phyloP scores from a whole-genome alignment of 2,329 filamentous ascomycete genomes.

The Penicillium sp. region DNA sequence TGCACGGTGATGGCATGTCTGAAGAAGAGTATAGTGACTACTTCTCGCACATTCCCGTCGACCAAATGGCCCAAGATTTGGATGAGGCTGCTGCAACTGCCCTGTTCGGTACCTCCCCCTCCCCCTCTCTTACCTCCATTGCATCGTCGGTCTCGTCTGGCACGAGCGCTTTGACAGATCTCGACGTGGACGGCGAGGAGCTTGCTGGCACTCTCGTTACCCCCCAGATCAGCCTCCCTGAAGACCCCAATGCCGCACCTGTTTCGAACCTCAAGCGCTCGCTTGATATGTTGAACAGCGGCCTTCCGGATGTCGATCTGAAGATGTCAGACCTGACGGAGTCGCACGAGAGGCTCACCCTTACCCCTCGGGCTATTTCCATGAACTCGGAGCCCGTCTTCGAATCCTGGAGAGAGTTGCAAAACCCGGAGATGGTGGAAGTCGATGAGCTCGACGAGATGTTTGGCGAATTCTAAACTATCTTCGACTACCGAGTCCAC shows the following conservation, averaged over 20 bases:
- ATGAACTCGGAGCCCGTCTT: conserved; percentile 42
- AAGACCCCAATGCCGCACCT: conserved; percentile 26
- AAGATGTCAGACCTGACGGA: conserved; percentile 37
- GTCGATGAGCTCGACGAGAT: conserved; percentile 90
- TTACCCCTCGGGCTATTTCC: conserved; percentile 25
- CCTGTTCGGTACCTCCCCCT: conserved; percentile 43
- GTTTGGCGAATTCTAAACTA: conserved; percentile 66
- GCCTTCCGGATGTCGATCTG: conserved; percentile 35
- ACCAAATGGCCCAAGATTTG: conserved; percentile 28
- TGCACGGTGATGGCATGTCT: conserved; percentile 29
- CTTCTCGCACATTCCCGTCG: conserved; percentile 31
- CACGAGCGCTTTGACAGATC: conserved; percentile 38
- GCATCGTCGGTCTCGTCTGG: conserved; percentile 43
- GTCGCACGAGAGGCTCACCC: conserved; percentile 47
- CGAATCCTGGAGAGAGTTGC: conserved; percentile 59
- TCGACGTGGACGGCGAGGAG: conserved; percentile 28
- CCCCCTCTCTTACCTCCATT: conserved; percentile 42
- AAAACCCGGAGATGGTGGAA: conserved; percentile 82
- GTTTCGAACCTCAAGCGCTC: conserved; percentile 39
- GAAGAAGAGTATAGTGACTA: conserved; percentile 37
- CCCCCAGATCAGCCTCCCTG: conserved; percentile 33
- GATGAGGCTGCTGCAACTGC: conserved; percentile 36
- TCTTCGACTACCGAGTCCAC: neutral
- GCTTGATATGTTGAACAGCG: conserved; percentile 42
- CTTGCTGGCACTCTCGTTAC: conserved; percentile 18